These are phyloP conservation scores for Penicillium robsamsonii DNA, from an alignment of 495 filamentous ascomycete genomes.

Conservation along the genomic window DNA sequence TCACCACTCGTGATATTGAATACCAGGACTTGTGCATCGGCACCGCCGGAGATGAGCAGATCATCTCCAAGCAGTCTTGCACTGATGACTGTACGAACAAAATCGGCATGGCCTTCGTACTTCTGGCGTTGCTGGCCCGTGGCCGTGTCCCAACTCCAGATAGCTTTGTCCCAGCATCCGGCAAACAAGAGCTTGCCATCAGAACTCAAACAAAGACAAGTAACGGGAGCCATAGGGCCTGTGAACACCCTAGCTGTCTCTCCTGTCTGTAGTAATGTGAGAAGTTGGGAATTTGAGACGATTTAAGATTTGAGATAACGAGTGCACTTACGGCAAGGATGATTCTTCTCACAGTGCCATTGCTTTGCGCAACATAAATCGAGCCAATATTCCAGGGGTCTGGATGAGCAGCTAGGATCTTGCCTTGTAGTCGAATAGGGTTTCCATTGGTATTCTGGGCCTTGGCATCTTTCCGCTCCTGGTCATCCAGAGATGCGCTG, in stretches of 20 bases:
- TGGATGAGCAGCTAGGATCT: slow-evolving; percentile 72
- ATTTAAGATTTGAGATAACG: slow-evolving; percentile 3
- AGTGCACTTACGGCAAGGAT: slow-evolving; percentile 69
- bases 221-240: slow-evolving; percentile 76
- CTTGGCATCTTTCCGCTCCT: slow-evolving; percentile 72
- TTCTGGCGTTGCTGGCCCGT: slow-evolving; percentile 50
- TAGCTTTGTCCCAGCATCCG: slow-evolving; percentile 87
- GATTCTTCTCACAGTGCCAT: slow-evolving; percentile 70
- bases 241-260: slow-evolving; percentile 56
- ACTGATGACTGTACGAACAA: slow-evolving; percentile 73
- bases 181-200: slow-evolving; percentile 66
- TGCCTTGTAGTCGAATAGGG: slow-evolving; percentile 77
- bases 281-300: not conserved
- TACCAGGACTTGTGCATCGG: slow-evolving; percentile 81
- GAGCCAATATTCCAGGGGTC: slow-evolving; percentile 61
- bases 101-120: slow-evolving; percentile 82
- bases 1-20: slow-evolving; percentile 70
- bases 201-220: slow-evolving; percentile 69
- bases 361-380: slow-evolving; percentile 82
- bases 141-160: slow-evolving; percentile 76
- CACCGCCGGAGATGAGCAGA: slow-evolving; percentile 77
- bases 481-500: slow-evolving; percentile 70
- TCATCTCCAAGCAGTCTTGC: slow-evolving; percentile 55
- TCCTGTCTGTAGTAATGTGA: slow-evolving; percentile 39
- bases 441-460: slow-evolving; percentile 77